Evolutionary conservation across 257 asterid genomes (phyloP).

Genomic region (Marsdenia floribunda): DNA sequence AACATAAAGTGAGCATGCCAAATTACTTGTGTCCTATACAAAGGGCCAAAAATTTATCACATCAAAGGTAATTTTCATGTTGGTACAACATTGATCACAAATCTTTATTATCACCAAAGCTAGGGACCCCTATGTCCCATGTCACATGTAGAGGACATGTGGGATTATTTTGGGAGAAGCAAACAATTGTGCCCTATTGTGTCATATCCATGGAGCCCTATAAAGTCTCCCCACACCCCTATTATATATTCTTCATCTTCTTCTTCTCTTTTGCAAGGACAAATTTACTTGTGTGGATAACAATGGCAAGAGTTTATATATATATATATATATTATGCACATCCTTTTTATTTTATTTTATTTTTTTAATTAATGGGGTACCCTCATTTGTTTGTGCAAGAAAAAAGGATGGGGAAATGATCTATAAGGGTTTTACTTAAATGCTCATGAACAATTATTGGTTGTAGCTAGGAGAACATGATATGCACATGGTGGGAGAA

Average conservation of each 20-base stretch:
- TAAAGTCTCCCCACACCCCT: constrained; percentile 16
- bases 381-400: constrained; percentile 30
- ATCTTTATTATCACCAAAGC: constrained; percentile 10
- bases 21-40: constrained; percentile 15
- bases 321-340: constrained; percentile 9
- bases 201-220: constrained; percentile 21
- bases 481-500: constrained; percentile 35
- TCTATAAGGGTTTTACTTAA: constrained; percentile 18
- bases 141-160: constrained; percentile 38
- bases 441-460: constrained; percentile 32
- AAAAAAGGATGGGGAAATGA: constrained; percentile 21
- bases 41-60: constrained; percentile 20
- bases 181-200: constrained; percentile 22
- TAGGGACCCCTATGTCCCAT: constrained; percentile 31
- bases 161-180: constrained; percentile 33
- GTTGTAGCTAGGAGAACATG: constrained; percentile 24
- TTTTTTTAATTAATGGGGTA: background rate
- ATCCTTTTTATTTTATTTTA: constrained; percentile 5
- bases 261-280: constrained; percentile 20
- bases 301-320: constrained; percentile 27
- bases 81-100: constrained; percentile 23
- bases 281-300: constrained; percentile 29
- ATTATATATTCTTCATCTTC: constrained; percentile 6
- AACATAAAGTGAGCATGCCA: constrained; percentile 16
- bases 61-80: constrained; percentile 21